phyloP scores from a whole-genome alignment of 116 monocot genomes.

The Zostera marina region DNA sequence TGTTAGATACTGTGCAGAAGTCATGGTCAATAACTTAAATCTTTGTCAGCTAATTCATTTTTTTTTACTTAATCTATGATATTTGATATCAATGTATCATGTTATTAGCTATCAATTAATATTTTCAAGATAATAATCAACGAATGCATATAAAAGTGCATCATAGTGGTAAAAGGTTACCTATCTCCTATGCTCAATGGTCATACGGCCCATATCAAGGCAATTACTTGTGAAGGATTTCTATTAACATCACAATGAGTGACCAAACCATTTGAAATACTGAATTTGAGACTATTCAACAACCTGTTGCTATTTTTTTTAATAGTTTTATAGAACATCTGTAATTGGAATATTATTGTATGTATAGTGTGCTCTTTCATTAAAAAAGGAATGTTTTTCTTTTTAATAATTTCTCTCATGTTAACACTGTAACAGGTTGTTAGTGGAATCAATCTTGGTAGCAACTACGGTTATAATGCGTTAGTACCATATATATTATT shows the following conservation, averaged over 20 bases:
- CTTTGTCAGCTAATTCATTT: neutral
- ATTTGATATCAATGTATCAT: neutral
- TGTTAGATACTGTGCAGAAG: neutral
- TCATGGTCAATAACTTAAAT: neutral
- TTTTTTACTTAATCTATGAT: neutral
- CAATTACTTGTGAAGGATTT: no score
- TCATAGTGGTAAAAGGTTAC: no score
- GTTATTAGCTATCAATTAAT: neutral
- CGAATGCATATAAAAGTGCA: no score
- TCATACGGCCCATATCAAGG: no score
- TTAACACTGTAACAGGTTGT: conserved; percentile 72
- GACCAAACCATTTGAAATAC: no score
- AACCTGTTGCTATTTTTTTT: no score
- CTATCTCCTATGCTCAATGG: no score
- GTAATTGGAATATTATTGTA: no score
- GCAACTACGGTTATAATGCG: conserved; percentile 78
- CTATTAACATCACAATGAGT: no score
- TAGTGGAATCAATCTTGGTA: conserved; percentile 81
- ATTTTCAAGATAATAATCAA: no score
- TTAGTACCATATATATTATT: conserved; percentile 24
- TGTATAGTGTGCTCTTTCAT: neutral
- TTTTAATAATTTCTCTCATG: neutral
- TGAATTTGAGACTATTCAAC: no score
- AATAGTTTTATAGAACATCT: neutral
- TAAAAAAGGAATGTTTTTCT: neutral